phyloP scores from a whole-genome alignment of 192 early-diverging fungal genomes.

The Oehlia diaphana region DNA sequence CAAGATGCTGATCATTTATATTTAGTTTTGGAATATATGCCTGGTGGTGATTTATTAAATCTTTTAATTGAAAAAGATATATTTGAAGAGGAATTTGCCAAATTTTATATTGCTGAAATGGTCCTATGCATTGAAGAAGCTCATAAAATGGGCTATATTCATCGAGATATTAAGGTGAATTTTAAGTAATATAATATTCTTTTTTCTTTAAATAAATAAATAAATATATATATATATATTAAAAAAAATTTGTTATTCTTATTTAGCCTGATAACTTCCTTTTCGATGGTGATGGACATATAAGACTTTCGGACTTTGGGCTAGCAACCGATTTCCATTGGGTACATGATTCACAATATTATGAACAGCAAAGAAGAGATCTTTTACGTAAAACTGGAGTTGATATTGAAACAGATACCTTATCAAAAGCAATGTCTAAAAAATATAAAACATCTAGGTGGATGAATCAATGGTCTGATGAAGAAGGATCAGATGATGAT shows the following conservation, averaged over 20 bases:
- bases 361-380: conserved; percentile 57
- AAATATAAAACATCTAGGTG: conserved; percentile 35
- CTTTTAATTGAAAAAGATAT: conserved; percentile 86
- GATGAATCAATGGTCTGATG: conserved; percentile 45
- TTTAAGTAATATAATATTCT: neutral
- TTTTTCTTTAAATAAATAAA: neutral
- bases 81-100: conserved; percentile 74
- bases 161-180: conserved; percentile 65
- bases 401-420: conserved; percentile 45
- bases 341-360: conserved; percentile 62
- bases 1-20: conserved; percentile 90
- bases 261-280: conserved; percentile 72
- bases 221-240: neutral
- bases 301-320: conserved; percentile 71
- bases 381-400: conserved; percentile 47
- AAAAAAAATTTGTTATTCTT: neutral
- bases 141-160: conserved; percentile 73
- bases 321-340: conserved; percentile 70
- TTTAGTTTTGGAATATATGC: conserved; percentile 95
- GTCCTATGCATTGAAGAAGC: conserved; percentile 74
- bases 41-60: conserved; percentile 93
- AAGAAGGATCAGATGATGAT: conserved; percentile 41
- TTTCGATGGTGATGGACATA: conserved; percentile 65
- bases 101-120: conserved; percentile 91
- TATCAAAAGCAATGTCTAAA: conserved; percentile 33